Evolutionary conservation across 2,329 filamentous ascomycete species (phyloP), one percentile per base, ranked within the genome.

Genomic region (Pestalotiopsis sp.): DNA sequence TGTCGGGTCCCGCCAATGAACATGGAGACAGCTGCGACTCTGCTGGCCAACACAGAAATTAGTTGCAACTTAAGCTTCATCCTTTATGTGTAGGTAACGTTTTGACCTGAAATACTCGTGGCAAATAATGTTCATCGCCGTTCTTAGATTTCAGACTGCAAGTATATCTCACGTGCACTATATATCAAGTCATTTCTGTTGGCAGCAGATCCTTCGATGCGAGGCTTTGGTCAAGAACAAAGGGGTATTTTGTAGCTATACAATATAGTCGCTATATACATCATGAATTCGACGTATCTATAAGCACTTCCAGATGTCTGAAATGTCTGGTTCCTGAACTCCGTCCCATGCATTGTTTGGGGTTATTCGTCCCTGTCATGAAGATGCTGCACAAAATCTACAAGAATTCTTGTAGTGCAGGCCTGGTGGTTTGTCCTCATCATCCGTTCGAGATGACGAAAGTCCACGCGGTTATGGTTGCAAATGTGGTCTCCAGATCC

Each of bases 171-270:
- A 9, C 31, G 31, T 36, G 31, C 31, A 36, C 31, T 9, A 3
- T 23, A 52, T 3, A 52, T n/a, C 45, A n/a, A n/a, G 17, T 23
- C 20, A 52, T 52, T 52, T 45, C 20, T 20, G 20, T 20, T n/a
- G 17, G 14, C 6, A 23, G 23, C 17, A n/a, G n/a, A 52, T 52
- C 41, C 13, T 45, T 17, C 20, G n/a, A 9, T 23, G 17, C 20
- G 11, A 52, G 45, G 17, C 14, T 52, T 52, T 52, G 17, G 20
- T 52, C 17, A 52, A n/a, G 17, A 62, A 62, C 59, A 62, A 62
- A 62, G 13, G 59, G 59, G 59, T 62, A 62, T 62, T 62, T 62
- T 62, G 2, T n/a, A 20, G 27, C 27, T 62, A 39, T 62, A 23
- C 5, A 62, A 20, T 62, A 36, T 36, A 23, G 31, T 39, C 59